A percentile compares a stretch with the other conserved stretches of the same genome.
phyloP scores from a whole-genome alignment of 2,329 filamentous ascomycete genomes.

The Scleromitrula shiraiana region DNA sequence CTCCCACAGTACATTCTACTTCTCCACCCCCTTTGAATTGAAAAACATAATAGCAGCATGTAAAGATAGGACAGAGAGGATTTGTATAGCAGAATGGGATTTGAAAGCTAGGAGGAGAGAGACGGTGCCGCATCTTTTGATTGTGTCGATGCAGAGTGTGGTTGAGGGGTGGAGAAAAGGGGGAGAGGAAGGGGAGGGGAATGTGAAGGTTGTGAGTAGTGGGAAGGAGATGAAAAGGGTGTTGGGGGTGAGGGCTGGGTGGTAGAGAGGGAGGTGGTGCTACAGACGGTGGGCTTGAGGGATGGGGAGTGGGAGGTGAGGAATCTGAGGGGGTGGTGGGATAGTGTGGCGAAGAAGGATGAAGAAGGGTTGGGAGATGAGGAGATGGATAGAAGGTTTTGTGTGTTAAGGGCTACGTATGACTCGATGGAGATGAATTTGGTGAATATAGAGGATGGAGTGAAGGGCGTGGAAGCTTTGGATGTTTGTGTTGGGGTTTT shows the following conservation, averaged over 20 bases:
- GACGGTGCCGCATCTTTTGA: conserved; percentile 42
- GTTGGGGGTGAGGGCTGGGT: conserved; percentile 21
- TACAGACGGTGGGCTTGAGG: conserved; percentile 31
- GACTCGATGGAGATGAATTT: conserved; percentile 15
- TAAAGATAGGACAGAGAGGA: conserved; percentile 27
- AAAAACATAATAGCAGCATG: conserved; percentile 32
- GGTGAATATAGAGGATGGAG: conserved; percentile 18
- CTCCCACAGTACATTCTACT: conserved; percentile 47
- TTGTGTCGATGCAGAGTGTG: conserved; percentile 37
- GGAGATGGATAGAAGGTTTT: conserved; percentile 15
- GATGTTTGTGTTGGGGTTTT: conserved; percentile 34
- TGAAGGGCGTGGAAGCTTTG: conserved; percentile 33
- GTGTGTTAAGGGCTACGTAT: conserved; percentile 24
- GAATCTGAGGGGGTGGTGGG: conserved; percentile 23
- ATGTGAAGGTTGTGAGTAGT: neutral
- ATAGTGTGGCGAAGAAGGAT: conserved; percentile 26
- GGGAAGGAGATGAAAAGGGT: neutral
- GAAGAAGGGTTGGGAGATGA: conserved; percentile 23
- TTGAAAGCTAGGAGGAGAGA: conserved; percentile 33
- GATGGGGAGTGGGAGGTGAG: conserved; percentile 42
- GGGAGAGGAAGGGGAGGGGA: conserved; percentile 36
- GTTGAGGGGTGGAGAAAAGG: conserved; percentile 35
- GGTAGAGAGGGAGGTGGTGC: conserved; percentile 32
- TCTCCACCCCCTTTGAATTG: conserved; percentile 34
- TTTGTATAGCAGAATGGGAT: conserved; percentile 41